Percentiles rank a stretch among this genome's conserved stretches.
These are phyloP conservation scores for Datura wrightii DNA, from an alignment of 257 asterid genomes.

Conservation along the genomic window DNA sequence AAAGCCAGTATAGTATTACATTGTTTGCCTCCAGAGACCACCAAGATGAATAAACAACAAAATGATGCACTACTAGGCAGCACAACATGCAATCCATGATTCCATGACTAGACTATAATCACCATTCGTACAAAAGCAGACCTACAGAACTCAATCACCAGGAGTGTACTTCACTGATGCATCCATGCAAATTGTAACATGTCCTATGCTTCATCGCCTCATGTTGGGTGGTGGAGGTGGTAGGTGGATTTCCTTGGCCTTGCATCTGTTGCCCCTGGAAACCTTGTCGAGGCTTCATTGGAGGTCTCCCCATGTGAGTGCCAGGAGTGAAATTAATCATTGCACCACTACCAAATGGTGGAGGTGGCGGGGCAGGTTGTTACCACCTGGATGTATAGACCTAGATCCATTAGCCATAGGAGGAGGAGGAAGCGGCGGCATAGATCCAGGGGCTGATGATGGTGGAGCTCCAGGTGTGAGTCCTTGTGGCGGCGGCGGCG, in stretches of 20 bases:
- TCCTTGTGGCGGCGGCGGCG: no score
- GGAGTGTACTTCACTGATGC: no score
- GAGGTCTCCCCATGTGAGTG: conserved; percentile 77
- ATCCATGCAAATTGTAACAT: no score
- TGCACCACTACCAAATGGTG: conserved; percentile 66
- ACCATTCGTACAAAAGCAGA: no score
- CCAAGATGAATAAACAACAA: not conserved
- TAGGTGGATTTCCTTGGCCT: conserved; percentile 57
- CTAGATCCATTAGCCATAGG: no score
- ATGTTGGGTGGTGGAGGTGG: conserved; percentile 75
- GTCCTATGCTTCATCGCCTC: conserved; percentile 49
- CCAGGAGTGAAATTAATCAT: conserved; percentile 86
- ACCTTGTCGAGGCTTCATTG: conserved; percentile 76
- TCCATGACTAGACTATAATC: no score
- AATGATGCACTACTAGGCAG: no score
- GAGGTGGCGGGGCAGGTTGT: conserved; percentile 90
- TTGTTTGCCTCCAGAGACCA: not conserved
- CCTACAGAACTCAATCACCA: no score
- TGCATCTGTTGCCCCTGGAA: conserved; percentile 74
- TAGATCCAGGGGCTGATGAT: no score
- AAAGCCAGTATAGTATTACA: not conserved
- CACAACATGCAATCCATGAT: no score
- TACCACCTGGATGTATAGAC: conserved; percentile 94
- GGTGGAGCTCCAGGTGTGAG: no score
- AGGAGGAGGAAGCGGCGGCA: no score